Evolutionary conservation across 1,139 yeast species (phyloP), one percentile per base, ranked within the genome.

Genomic region (Kodamaea ohmeri): DNA sequence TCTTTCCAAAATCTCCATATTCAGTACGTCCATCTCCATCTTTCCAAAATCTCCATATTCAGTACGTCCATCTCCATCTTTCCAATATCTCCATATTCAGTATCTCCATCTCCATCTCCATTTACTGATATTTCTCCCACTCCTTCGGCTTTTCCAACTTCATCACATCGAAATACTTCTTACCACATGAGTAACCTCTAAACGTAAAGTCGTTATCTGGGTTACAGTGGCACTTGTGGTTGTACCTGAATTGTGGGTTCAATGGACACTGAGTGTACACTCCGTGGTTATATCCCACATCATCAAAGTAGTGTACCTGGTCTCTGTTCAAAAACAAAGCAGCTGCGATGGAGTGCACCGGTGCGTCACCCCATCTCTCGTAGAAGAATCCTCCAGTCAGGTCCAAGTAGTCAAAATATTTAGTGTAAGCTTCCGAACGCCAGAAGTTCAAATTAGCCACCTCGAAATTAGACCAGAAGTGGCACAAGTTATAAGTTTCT

Each of bases 341-440:
- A 1, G 88, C 94, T 1, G 92, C 90, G 46, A 88, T 76, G 3
- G 95, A 81, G 62, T 88, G 96, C 17, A 88, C 78, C 4, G 96
- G 96, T 0, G 96, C 96, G 61, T 89, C 96, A 22, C 96, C 96
- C 97, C 97, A 89, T 57, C 96, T 72, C 60, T 89, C 96, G 60
- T 89, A 89, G 65, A 85, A 89, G 65, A 89, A 89, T 3, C 95
- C 95, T 27, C 96, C 96, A 1, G 82, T 71, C 43, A 68, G 55
- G 58, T 89, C 97, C 50, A 89, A 70, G 49, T 72, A 63, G 14
- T 85, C 78, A 52, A 89, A 89, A 61, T 80, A 89, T 31, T 71
- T 73, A 12, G 69, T 60, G 60, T 89, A 89, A 2, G 81, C 80
- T 31, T 76, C 70, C 8, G 78, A 63, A 51, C 95, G 65, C 83